Conservation (phyloP, 768 basidiomycete genomes). For the Lentinula edodes region DNA sequence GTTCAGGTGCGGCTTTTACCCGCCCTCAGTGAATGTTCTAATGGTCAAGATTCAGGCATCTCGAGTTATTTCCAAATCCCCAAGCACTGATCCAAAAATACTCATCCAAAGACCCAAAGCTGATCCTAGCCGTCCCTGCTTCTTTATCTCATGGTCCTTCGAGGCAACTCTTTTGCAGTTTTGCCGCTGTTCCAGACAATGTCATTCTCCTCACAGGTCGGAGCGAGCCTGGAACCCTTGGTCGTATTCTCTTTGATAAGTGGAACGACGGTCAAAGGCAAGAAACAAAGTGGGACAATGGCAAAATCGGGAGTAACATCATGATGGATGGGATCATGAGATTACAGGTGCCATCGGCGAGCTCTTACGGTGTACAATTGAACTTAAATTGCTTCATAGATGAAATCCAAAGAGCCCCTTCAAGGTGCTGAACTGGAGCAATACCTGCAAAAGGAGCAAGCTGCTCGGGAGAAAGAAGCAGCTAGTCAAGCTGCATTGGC, state of each 20-base stretch:
- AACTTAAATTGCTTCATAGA: conserved; percentile 34
- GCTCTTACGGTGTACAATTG: background rate
- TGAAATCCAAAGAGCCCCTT: conserved; percentile 86
- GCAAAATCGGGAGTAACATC: conserved; percentile 80
- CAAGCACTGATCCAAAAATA: conserved; percentile 76
- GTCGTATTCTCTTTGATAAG: conserved; percentile 69
- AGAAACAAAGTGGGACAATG: conserved; percentile 83
- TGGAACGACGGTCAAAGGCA: conserved; percentile 85
- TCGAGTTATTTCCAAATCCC: conserved; percentile 89
- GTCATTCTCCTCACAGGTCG: conserved; percentile 81
- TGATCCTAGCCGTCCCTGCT: conserved; percentile 90
- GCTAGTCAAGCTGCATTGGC: conserved; percentile 81
- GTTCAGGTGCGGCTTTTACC: conserved; percentile 64
- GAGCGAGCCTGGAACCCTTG: conserved; percentile 76
- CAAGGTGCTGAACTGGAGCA: conserved; percentile 85
- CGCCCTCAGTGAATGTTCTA: background rate
- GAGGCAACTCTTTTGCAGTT: conserved; percentile 77
- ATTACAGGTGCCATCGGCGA: conserved; percentile 48
- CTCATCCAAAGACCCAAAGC: conserved; percentile 84
- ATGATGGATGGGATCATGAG: conserved; percentile 71
- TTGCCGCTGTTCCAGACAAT: conserved; percentile 79
- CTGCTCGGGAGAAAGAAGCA: conserved; percentile 75
- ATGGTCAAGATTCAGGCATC: conserved; percentile 45
- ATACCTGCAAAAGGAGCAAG: conserved; percentile 69
- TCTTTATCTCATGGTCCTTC: conserved; percentile 92